Evolutionary conservation across 2,329 filamentous ascomycete genomes (phyloP).

Genomic region (Pyrenochaeta sp.): DNA sequence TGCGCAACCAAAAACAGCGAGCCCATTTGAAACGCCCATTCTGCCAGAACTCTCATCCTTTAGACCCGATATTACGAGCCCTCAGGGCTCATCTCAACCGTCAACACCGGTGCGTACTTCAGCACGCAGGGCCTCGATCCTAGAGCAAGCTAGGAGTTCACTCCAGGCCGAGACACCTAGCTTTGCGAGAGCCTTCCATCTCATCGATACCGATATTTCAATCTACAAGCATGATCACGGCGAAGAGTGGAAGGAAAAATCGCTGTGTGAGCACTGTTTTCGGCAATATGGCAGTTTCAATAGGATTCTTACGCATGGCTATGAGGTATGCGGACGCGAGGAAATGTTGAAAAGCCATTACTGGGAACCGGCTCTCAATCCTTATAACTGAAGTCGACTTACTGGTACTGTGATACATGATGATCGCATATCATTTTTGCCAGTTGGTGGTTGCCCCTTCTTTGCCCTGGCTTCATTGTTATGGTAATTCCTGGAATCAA

Average conservation of each 20-base stretch:
- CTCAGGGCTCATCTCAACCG: constrained; percentile 2
- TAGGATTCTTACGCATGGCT: constrained; percentile 31
- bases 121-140: constrained; percentile 8
- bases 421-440: neutral
- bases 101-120: constrained; percentile 1
- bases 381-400: neutral
- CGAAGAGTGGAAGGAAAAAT: constrained; percentile 26
- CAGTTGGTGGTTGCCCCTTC: neutral
- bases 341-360: constrained; percentile 40
- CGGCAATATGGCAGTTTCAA: constrained; percentile 34
- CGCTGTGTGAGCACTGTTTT: constrained; percentile 41
- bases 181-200: constrained; percentile 37
- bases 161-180: constrained; percentile 25
- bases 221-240: constrained; percentile 39
- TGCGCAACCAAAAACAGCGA: neutral
- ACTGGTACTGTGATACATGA: neutral
- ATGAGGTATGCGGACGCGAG: constrained; percentile 36
- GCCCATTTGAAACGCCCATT: neutral
- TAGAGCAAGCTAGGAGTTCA: constrained; percentile 2
- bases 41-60: constrained; percentile 22
- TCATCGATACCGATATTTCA: constrained; percentile 35
- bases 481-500: neutral
- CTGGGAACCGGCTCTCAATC: constrained; percentile 27
- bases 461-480: neutral
- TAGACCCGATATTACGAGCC: constrained; percentile 8